Evolutionary conservation across 2,329 filamentous ascomycete genomes (phyloP), one percentile per base, ranked within the genome.

Genomic region (Aspergillus fijiensis): DNA sequence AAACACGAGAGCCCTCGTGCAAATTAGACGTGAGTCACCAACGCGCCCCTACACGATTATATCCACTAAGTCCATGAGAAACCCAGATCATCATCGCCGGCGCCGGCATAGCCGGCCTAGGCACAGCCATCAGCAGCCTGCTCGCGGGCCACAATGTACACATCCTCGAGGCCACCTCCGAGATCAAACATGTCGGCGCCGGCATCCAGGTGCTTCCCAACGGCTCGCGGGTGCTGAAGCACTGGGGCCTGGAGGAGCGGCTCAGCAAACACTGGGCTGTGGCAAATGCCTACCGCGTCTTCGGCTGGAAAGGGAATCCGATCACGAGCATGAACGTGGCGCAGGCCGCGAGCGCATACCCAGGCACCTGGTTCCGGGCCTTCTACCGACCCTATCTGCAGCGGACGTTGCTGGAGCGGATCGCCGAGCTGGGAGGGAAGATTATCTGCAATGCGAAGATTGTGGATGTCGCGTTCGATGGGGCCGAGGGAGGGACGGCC

Each of bases 121-220:
- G 64, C 11, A 49, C 66, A 2, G 67, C 69, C 1, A 70, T 70
- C 29, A 62, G 64, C 49, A 61, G 61, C 14, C 59, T 60, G 11
- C 60, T 69, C 1, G 61, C 68, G 7, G 68, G 68, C 1, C 67
- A 70, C 52, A 16, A 59, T n/a, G 66, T 70, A 1, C 55, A 56
- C 1, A 53, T 70, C 12, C 64, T 70, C 16, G 68, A 70, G 57
- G 59, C 65, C 1, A 55, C 67, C 2, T 42, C 50, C 2, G 65
- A 67, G 21, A 68, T 70, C 52, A 59, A 60, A 50, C 67, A 70
- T 29, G 68, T 70, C 3, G 68, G 68, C 4, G 68, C 68, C 0
- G 68, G 68, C 0, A 70, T 70, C 16, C 69, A 70, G 31, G 58
- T 67, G 4, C 52, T 70, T 0, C 69, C 69, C 1, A 70, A 70